Conservation (phyloP, 306 rosid genomes). For the Dryas alaskensis region DNA sequence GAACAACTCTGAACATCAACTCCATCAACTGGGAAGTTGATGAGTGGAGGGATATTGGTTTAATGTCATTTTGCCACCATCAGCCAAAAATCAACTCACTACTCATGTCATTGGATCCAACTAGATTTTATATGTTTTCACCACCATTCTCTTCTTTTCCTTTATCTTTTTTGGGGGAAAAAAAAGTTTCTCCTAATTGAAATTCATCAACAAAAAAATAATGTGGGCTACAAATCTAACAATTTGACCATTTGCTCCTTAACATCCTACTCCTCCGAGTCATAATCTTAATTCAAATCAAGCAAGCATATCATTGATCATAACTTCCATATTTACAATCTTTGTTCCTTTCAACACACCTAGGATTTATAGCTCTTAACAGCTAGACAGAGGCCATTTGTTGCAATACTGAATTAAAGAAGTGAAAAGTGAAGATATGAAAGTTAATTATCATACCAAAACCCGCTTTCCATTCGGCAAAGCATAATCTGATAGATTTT, state of each 20-base stretch:
- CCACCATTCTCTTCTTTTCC: not conserved
- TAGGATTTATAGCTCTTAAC: not conserved
- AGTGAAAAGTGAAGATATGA: not conserved
- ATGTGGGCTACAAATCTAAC: not conserved
- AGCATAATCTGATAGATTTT: constrained; percentile 41
- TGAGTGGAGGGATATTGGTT: not conserved
- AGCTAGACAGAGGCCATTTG: not conserved
- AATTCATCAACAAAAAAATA: not conserved
- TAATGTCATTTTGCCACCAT: not conserved
- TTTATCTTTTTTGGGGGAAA: not conserved
- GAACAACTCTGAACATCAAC: not conserved
- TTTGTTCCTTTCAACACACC: not conserved
- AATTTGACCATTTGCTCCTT: not conserved
- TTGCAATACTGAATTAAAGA: not conserved
- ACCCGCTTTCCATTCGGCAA: constrained; percentile 42
- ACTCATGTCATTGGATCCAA: not conserved
- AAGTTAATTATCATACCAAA: constrained; percentile 43
- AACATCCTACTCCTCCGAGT: not conserved
- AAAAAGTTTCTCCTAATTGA: not conserved
- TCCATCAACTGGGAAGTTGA: not conserved
- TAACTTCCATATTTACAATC: not conserved
- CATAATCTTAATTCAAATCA: not conserved
- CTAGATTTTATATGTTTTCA: not conserved
- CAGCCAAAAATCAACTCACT: not conserved
- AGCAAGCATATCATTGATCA: not conserved